Evolutionary conservation across 441 rosid species (phyloP).

Genomic region (Croton laevigatus): DNA sequence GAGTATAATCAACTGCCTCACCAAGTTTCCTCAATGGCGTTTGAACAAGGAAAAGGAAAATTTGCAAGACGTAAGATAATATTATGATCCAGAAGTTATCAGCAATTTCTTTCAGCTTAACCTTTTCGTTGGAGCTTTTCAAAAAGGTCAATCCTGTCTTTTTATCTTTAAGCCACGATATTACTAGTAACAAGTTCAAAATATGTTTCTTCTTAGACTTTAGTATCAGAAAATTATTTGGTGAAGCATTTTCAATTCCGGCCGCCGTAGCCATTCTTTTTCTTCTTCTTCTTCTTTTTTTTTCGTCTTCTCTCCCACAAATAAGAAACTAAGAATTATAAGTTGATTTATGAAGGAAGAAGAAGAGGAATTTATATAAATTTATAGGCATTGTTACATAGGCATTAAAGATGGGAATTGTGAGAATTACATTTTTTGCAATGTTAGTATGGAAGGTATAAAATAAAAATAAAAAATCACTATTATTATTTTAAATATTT

Average conservation of each 20-base stretch:
- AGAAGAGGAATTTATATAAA: background rate
- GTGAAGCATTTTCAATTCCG: background rate
- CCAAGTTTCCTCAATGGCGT: background rate
- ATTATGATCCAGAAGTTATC: background rate
- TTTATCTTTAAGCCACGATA: background rate
- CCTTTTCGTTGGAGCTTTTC: background rate
- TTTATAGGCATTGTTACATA: background rate
- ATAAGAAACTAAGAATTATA: background rate
- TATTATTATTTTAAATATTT: too few species aligned
- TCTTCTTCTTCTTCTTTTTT: background rate
- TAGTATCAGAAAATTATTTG: too few species aligned
- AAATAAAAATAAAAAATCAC: too few species aligned
- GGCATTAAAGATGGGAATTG: too few species aligned
- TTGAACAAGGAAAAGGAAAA: background rate
- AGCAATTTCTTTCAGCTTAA: background rate
- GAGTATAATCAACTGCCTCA: background rate
- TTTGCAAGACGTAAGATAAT: background rate
- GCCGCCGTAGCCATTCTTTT: background rate
- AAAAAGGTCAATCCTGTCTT: constrained; percentile 14
- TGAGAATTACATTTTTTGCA: too few species aligned
- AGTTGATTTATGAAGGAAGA: background rate
- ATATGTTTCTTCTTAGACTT: background rate
- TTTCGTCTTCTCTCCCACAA: background rate
- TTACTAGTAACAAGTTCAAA: background rate
- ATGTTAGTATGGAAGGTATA: too few species aligned